Base-by-base conservation (phyloP, 2,329 filamentous ascomycete genomes). In the Penicillium glabrum region DNA sequence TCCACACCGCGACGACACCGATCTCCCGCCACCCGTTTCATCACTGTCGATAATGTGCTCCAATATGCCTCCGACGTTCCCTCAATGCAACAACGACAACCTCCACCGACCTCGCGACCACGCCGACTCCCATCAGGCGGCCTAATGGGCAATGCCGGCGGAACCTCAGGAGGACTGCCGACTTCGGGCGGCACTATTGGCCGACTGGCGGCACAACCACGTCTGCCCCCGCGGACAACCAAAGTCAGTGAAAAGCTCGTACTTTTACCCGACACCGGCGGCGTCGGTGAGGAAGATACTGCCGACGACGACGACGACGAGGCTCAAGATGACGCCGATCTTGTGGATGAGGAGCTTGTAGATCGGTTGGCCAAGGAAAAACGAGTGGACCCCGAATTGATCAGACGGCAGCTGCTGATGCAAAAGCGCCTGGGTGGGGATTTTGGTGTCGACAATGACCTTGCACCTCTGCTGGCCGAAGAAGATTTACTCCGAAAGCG, bases 221-320 rank as follows among this genome's bases (percentile, higher is more conserved):
- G 85, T 62, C 80, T 97, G 63, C 95, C 93, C 0, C 89, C 91
- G 6, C 85, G 95, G 52, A 96, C 92, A 37, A 96, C 91, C 27
- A 97, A 98, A 75, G 89, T 96, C 62, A 96, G 91, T 73, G 91
- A 98, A 79, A 98, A 98, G 77, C 82, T 99, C n/a, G 95, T 99
- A 0, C 80, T 98, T 35, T 82, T 99, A 14, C 95, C 95, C 1
- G 93, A 97, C 70, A 89, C 92, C 1, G 81, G 59, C 11, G 63
- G 57, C 13, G 51, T 65, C 1, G 64, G 61, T 6, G 63, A 64
- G 23, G 56, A 81, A 3, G 79, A 82, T 47, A 83, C 83, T 26
- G 67, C 60, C 29, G 62, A 63, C 8, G 64, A 66, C 8, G 63
- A 66, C 8, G 63, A 65, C 7, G 63, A 66, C 6, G 64, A 68